phyloP scores from a whole-genome alignment of 164 flowering plant genomes.

The Macadamia integrifolia region DNA sequence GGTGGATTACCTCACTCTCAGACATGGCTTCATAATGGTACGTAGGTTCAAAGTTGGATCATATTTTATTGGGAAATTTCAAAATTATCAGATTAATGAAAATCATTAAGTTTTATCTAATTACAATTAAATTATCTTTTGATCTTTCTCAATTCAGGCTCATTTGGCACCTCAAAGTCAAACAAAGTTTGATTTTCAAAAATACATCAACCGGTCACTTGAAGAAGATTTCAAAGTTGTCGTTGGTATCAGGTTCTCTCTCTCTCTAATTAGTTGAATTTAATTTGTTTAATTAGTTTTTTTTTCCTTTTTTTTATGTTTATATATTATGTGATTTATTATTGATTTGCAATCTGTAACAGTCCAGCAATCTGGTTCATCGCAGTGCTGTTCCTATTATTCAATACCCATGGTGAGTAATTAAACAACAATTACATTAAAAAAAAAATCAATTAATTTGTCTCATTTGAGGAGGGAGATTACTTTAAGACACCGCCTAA shows the following conservation, averaged over 20 bases:
- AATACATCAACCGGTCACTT: conserved; percentile 69
- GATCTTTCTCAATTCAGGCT: conserved; percentile 40
- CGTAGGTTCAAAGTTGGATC: conserved; percentile 4
- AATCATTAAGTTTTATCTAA: not conserved
- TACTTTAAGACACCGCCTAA: too few relatives aligned
- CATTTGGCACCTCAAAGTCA: conserved; percentile 75
- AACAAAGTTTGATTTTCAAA: conserved; percentile 59
- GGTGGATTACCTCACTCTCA: conserved; percentile 25
- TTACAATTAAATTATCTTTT: not conserved
- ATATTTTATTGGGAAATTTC: too few relatives aligned
- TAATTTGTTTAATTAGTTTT: too few relatives aligned
- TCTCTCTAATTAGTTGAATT: not conserved
- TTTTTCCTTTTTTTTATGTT: too few relatives aligned
- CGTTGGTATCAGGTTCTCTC: conserved; percentile 62
- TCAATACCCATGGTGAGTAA: conserved; percentile 47
- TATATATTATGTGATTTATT: not conserved
- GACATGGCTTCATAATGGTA: conserved; percentile 28
- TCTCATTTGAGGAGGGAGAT: too few relatives aligned
- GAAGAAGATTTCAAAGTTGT: conserved; percentile 92
- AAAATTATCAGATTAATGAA: too few relatives aligned
- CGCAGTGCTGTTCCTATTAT: conserved; percentile 59
- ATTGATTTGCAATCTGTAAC: conserved; percentile 2
- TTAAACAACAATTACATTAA: not conserved
- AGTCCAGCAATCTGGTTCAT: conserved; percentile 73
- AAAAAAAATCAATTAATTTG: too few relatives aligned